These are phyloP conservation scores for Ottelia alismoides DNA, from an alignment of 106 monocot species.

Conservation along the genomic window DNA sequence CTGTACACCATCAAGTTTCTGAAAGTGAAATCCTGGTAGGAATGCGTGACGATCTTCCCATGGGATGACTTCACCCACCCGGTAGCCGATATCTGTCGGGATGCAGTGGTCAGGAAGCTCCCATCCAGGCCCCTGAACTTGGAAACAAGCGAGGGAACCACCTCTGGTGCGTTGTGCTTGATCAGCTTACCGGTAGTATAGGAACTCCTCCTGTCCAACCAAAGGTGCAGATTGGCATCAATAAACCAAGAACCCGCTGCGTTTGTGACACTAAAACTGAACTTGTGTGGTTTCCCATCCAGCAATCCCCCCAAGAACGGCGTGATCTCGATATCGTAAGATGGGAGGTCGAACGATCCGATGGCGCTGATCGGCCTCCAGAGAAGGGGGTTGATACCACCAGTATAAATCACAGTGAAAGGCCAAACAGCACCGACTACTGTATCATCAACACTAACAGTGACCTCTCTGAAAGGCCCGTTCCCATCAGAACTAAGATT, in stretches of 20 bases:
- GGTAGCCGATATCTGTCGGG: slow-evolving; percentile 34
- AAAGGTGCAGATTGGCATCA: slow-evolving; percentile 94
- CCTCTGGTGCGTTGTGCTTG: slow-evolving; percentile 27
- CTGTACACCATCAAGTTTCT: slow-evolving; percentile 40
- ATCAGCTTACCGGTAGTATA: slow-evolving; percentile 40
- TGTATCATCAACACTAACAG: slow-evolving; percentile 31
- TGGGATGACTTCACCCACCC: slow-evolving; percentile 87
- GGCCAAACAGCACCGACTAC: slow-evolving; percentile 86
- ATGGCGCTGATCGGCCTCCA: slow-evolving; percentile 92
- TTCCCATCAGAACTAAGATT: slow-evolving; percentile 41
- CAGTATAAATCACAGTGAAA: slow-evolving; percentile 83
- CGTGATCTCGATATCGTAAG: slow-evolving; percentile 85
- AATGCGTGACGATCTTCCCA: slow-evolving; percentile 76
- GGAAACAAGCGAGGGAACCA: slow-evolving; percentile 17
- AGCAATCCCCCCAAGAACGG: slow-evolving; percentile 64
- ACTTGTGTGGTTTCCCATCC: slow-evolving; percentile 62
- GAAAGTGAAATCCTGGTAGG: slow-evolving; percentile 46
- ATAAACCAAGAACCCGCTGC: slow-evolving; percentile 65
- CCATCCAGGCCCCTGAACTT: slow-evolving; percentile 64
- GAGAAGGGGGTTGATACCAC: slow-evolving; percentile 79
- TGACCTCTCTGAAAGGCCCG: slow-evolving; percentile 77
- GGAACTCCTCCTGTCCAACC: slow-evolving; percentile 56
- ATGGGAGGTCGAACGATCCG: slow-evolving; percentile 78
- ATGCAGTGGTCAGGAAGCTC: slow-evolving; percentile 34
- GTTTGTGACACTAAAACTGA: slow-evolving; percentile 67